Base-by-base conservation (phyloP, 2,329 filamentous ascomycete species). In the Periconia digitata region DNA sequence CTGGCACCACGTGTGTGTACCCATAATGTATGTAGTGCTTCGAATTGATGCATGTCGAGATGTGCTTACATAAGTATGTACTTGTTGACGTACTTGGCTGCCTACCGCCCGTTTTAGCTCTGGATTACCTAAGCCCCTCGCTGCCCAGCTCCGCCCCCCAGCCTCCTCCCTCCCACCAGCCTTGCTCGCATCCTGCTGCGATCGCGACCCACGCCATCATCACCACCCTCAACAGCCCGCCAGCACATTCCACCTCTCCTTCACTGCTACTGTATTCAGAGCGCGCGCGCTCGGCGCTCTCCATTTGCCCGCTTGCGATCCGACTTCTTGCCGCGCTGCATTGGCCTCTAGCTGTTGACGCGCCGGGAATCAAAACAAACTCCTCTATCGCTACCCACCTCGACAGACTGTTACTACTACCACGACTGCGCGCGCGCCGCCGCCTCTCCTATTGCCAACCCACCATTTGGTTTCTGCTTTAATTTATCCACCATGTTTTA, bases 401-500 rank as follows among this genome's bases (percentile, higher is more conserved):
- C n/a, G n/a, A n/a, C n/a, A n/a, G n/a, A n/a, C n/a, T n/a, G n/a
- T n/a, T n/a, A n/a, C n/a, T n/a, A n/a, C n/a, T n/a, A n/a, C n/a
- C 50, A 16, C 34, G 47, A 43, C 55, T 51, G 39, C 52, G 36
- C 55, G 46, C 51, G 22, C 49, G 29, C 42, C 21, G 24, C 23
- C 37, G 17, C n/a, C n/a, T n/a, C 46, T 17, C 43, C 32, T 40
- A 42, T 45, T 51, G 29, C 42, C 53, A 43, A 17, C 36, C 37
- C 40, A 38, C 40, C 18, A 15, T 38, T 35, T 18, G 43, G n/a
- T n/a, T 16, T 22, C 32, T 38, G n/a, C 4, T 18, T 16, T 40
- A 47, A 17, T 18, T 17, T 47, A 56, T 49, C 56, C 63, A 66
- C 53, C 64, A 99, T 99, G 94, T 99, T 99, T 76, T 97, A 96